Evolutionary conservation across 805 yeast genomes (phyloP).

Genomic region (Starmerella bombi): DNA sequence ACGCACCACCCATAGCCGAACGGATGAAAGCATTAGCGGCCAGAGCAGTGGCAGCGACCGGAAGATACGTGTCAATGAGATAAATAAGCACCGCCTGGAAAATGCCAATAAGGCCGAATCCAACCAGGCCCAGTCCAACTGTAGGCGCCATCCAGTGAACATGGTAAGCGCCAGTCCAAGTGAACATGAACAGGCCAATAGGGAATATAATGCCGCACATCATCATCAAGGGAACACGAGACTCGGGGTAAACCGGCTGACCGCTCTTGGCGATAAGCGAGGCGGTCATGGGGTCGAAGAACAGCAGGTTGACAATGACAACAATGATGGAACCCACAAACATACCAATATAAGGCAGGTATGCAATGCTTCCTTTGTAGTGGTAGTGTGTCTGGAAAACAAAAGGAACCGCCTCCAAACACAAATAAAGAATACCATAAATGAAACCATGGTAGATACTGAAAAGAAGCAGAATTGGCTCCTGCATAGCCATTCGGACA

Average conservation of each 20-base stretch:
- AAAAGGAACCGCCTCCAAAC: slow-evolving; percentile 63
- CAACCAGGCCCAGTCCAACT: slow-evolving; percentile 42
- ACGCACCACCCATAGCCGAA: slow-evolving; percentile 46
- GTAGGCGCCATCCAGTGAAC: slow-evolving; percentile 57
- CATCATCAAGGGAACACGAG: slow-evolving; percentile 64
- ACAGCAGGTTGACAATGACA: slow-evolving; percentile 43
- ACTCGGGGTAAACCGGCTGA: slow-evolving; percentile 61
- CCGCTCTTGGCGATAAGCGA: slow-evolving; percentile 38
- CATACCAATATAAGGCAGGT: slow-evolving; percentile 69
- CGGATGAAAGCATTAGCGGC: slow-evolving; percentile 52
- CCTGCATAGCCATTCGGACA: slow-evolving; percentile 47
- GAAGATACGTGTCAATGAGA: slow-evolving; percentile 46
- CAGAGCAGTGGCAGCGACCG: slow-evolving; percentile 48
- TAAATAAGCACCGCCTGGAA: slow-evolving; percentile 51
- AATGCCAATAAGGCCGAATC: slow-evolving; percentile 41
- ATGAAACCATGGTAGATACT: slow-evolving; percentile 64
- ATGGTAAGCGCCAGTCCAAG: slow-evolving; percentile 71
- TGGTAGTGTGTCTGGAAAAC: slow-evolving; percentile 52
- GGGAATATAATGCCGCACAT: slow-evolving; percentile 60
- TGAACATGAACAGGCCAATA: slow-evolving; percentile 70
- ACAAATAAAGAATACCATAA: slow-evolving; percentile 63
- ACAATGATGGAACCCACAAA: slow-evolving; percentile 47
- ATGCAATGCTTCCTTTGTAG: slow-evolving; percentile 46
- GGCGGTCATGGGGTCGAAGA: slow-evolving; percentile 42
- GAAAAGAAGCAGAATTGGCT: slow-evolving; percentile 58